Evolutionary conservation across 1,139 yeast genomes (phyloP).

Genomic region (Blastobotrys petasosporus): DNA sequence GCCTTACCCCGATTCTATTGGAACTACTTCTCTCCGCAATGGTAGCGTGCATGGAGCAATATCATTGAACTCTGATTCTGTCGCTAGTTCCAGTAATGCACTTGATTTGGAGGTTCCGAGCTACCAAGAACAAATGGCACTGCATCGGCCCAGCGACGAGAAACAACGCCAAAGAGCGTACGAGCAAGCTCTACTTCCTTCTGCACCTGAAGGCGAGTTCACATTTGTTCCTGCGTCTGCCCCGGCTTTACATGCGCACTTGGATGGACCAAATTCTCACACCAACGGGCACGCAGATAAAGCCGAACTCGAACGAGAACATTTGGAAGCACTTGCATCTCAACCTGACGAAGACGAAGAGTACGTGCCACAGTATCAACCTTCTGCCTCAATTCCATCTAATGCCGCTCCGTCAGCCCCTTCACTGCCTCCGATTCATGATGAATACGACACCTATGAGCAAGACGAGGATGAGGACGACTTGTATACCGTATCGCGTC

Average conservation of each 20-base stretch:
- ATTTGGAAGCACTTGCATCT: conserved; percentile 23
- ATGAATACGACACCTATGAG: background rate
- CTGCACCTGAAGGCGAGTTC: no score
- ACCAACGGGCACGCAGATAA: conserved; percentile 19
- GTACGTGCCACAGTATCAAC: conserved; percentile 24
- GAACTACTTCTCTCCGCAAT: no score
- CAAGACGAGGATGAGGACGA: conserved; percentile 5
- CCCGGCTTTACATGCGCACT: background rate
- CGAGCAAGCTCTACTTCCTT: no score
- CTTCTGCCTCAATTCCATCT: conserved; percentile 13
- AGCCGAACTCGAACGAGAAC: conserved; percentile 26
- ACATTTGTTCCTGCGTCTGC: conserved; percentile 4
- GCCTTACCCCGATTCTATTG: no score
- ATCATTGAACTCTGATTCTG: no score
- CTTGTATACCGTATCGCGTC: background rate
- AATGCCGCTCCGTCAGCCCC: conserved; percentile 12
- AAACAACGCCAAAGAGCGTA: conserved; percentile 14
- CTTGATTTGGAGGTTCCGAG: no score
- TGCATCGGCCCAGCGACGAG: conserved; percentile 2
- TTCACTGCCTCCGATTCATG: background rate
- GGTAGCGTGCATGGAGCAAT: no score
- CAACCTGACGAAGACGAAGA: conserved; percentile 24
- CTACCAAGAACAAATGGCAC: no score
- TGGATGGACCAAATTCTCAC: conserved; percentile 9
- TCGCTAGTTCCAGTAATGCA: no score